Evolutionary conservation across 2,329 filamentous ascomycete species (phyloP).

Genomic region (Helotiales sp.): DNA sequence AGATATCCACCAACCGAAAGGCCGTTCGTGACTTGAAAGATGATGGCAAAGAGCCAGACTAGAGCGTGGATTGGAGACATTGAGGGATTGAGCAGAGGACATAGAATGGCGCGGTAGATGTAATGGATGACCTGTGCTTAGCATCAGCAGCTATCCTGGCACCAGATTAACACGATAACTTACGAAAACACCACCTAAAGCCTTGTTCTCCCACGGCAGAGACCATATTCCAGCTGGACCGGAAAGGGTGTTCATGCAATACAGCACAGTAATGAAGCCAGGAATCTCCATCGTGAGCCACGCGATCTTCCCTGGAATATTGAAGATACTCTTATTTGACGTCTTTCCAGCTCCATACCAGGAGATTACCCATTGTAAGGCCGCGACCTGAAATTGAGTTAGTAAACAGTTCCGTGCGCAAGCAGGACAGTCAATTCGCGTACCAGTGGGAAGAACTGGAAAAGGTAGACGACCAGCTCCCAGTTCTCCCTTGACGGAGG

Average conservation of each 20-base stretch:
- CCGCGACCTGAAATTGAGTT: slow-evolving; percentile 57
- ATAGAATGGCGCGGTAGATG: slow-evolving; percentile 81
- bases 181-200: slow-evolving; percentile 68
- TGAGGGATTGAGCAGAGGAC: slow-evolving; percentile 80
- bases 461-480: slow-evolving; percentile 50
- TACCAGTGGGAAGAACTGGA: slow-evolving; percentile 51
- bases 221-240: slow-evolving; percentile 53
- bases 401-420: background rate
- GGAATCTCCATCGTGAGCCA: slow-evolving; percentile 90
- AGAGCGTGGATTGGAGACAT: slow-evolving; percentile 85
- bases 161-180: background rate
- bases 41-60: slow-evolving; percentile 63
- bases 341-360: slow-evolving; percentile 96
- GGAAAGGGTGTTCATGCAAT: slow-evolving; percentile 73
- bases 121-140: slow-evolving; percentile 74
- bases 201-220: slow-evolving; percentile 76
- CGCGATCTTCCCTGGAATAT: slow-evolving; percentile 83
- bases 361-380: slow-evolving; percentile 69
- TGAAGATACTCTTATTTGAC: slow-evolving; percentile 70
- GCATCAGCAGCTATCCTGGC: background rate
- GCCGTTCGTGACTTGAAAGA: slow-evolving; percentile 82
- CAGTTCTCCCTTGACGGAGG: slow-evolving; percentile 62
- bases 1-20: slow-evolving; percentile 78
- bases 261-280: slow-evolving; percentile 75
- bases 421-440: slow-evolving; percentile 18